Percentiles rank a stretch among this genome's conserved stretches.
These are phyloP conservation scores for Podila horticola DNA, from an alignment of 192 early-diverging fungal genomes.

Conservation along the genomic window DNA sequence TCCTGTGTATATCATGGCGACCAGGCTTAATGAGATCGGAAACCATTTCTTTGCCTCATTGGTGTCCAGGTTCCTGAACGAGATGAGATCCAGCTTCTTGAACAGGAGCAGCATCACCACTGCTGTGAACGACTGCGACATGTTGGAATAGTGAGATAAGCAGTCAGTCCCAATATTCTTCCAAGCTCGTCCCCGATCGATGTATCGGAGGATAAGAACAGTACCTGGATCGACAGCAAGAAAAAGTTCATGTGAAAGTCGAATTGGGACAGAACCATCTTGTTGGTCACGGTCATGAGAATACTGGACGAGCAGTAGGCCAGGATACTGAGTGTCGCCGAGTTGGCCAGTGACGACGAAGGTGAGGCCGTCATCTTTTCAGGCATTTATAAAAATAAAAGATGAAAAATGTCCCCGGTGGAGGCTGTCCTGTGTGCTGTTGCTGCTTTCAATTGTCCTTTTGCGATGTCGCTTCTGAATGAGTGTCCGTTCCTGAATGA, in stretches of 20 bases:
- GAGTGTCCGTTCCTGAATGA: too few species aligned
- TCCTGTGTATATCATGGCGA: slow-evolving; percentile 97
- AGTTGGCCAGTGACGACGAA: slow-evolving; percentile 33
- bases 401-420: neutral
- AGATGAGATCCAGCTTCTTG: slow-evolving; percentile 64
- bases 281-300: slow-evolving; percentile 91
- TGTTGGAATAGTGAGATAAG: neutral
- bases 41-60: slow-evolving; percentile 81
- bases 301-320: slow-evolving; percentile 92
- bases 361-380: slow-evolving; percentile 26
- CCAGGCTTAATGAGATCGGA: slow-evolving; percentile 84
- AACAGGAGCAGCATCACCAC: slow-evolving; percentile 67
- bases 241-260: slow-evolving; percentile 90
- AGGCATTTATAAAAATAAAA: too few species aligned
- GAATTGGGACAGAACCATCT: slow-evolving; percentile 84
- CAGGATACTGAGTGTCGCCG: slow-evolving; percentile 72
- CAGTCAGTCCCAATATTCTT: neutral
- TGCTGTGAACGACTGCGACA: slow-evolving; percentile 51
- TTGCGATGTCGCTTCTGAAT: neutral
- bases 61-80: slow-evolving; percentile 73
- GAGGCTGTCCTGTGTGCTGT: neutral
- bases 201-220: neutral
- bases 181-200: neutral
- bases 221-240: slow-evolving; percentile 77
- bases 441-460: neutral